Evolutionary conservation across 2,329 filamentous ascomycete species (phyloP), one percentile per base, ranked within the genome.

Genomic region (Fusarium multiceps): DNA sequence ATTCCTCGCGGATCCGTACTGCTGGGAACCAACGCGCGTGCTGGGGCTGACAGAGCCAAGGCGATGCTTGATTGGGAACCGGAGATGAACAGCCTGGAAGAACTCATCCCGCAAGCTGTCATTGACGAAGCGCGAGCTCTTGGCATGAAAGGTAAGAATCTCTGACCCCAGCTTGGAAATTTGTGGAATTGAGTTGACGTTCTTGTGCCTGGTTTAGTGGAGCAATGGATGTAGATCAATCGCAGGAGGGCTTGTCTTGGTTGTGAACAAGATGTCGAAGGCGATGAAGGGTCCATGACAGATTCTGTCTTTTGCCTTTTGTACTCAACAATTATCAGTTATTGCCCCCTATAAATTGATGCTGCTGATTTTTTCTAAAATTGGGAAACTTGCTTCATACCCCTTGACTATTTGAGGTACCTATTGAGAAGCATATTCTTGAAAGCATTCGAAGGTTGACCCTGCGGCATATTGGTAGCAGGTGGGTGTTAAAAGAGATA

Each of bases 21-120:
- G 7, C 88, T 85, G 80, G 88, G 88, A 1, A 82, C 84, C 40
- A 90, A 90, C 68, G 88, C 87, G 12, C 79, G 85, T 55, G 81
- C 82, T 13, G 80, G 78, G 54, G 84, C 87, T 2, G 78, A 80
- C 32, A 80, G 88, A 46, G 88, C 83, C 8, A 82, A 80, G 48
- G 82, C 84, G 65, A 61, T 87, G 34, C 74, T 90, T 10, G 84
- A 82, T 0, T 90, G 88, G 88, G 78, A 80, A 50, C 86, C 87
- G 0, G 77, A 77, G 34, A 77, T 83, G 64, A 80, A 80, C 45
- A 80, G 79, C 30, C 55, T 90, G 64, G 77, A 84, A 51, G 84
- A 87, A 2, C 71, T 78, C 7, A 78, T 78, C 34, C 69, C 72
- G 0, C 50, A 66, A 20, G 68, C 65, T 1, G 74, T 78, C 4